Percentiles rank a stretch among this genome's conserved stretches.
Evolutionary conservation across 225 moss, liverwort and hornwort species (phyloP).

Genomic region (Ulota crispa): DNA sequence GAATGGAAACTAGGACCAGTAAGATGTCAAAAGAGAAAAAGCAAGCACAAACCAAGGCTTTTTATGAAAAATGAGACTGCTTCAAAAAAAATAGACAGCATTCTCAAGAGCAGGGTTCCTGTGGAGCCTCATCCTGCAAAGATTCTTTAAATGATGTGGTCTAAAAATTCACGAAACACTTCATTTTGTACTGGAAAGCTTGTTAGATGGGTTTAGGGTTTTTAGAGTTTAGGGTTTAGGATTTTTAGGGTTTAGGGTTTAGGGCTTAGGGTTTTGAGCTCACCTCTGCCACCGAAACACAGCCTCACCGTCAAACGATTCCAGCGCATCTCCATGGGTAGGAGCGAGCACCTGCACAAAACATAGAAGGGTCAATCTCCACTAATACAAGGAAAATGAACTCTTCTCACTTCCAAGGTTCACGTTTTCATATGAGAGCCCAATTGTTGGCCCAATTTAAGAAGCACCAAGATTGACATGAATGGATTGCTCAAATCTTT

Average conservation of each 20-base stretch:
- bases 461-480: too few species aligned
- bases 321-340: slow-evolving; percentile 45
- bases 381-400: background rate
- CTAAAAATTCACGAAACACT: background rate
- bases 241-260: slow-evolving; percentile 8
- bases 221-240: slow-evolving; percentile 16
- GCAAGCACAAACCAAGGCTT: background rate
- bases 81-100: background rate
- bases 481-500: too few species aligned
- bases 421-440: too few species aligned
- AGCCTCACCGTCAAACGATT: slow-evolving; percentile 71
- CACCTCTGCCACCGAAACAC: slow-evolving; percentile 87
- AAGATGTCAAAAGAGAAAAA: background rate
- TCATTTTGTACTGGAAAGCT: background rate
- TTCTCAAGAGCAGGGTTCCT: background rate
- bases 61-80: background rate
- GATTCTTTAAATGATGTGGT: background rate
- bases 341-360: slow-evolving; percentile 55
- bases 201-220: background rate
- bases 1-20: background rate
- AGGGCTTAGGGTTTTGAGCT: slow-evolving; percentile 27
- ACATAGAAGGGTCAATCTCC: slow-evolving; percentile 1
- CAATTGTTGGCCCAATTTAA: too few species aligned
- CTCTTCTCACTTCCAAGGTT: too few species aligned
- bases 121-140: background rate